These are phyloP conservation scores for Lactifluus pinguis DNA, from an alignment of 768 basidiomycete species.

Conservation along the genomic window DNA sequence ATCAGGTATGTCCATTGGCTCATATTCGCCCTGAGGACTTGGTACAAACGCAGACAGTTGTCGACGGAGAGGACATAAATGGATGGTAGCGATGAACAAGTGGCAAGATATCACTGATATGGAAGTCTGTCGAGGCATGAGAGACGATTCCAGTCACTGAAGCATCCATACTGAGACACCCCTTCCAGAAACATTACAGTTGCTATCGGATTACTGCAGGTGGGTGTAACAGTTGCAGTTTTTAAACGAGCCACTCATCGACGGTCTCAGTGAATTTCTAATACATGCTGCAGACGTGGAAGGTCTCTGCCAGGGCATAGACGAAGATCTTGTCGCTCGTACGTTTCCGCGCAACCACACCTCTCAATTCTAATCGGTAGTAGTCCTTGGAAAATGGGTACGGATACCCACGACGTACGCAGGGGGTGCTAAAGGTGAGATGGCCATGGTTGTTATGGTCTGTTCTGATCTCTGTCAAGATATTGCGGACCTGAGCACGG, in stretches of 20 bases:
- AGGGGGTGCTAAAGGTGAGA: slow-evolving; percentile 81
- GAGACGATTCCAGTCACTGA: slow-evolving; percentile 5
- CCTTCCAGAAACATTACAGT: slow-evolving; percentile 59
- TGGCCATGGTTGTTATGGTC: background rate
- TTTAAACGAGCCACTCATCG: slow-evolving; percentile 2
- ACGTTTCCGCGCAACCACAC: background rate
- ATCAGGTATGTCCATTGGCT: slow-evolving; percentile 54
- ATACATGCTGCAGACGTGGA: slow-evolving; percentile 99
- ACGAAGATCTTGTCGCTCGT: slow-evolving; percentile 80
- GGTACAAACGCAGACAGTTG: slow-evolving; percentile 46
- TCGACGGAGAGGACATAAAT: slow-evolving; percentile 60
- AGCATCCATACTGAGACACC: background rate
- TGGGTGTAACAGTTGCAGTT: slow-evolving; percentile 21
- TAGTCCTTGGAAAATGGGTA: slow-evolving; percentile 89
- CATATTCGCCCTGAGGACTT: background rate
- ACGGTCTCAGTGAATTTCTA: slow-evolving; percentile 65
- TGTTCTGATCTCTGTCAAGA: slow-evolving; percentile 34
- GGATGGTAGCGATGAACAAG: slow-evolving; percentile 98
- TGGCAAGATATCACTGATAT: slow-evolving; percentile 97
- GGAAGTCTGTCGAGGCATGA: slow-evolving; percentile 72
- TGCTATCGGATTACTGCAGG: slow-evolving; percentile 80
- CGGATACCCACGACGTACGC: slow-evolving; percentile 92
- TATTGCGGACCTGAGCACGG: slow-evolving; percentile 70
- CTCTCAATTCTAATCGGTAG: slow-evolving; percentile 13
- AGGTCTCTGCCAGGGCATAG: slow-evolving; percentile 93